A percentile compares a stretch with the other conserved stretches of the same genome.
phyloP scores from a whole-genome alignment of 2,329 filamentous ascomycete species.

The Ascochyta fabae region DNA sequence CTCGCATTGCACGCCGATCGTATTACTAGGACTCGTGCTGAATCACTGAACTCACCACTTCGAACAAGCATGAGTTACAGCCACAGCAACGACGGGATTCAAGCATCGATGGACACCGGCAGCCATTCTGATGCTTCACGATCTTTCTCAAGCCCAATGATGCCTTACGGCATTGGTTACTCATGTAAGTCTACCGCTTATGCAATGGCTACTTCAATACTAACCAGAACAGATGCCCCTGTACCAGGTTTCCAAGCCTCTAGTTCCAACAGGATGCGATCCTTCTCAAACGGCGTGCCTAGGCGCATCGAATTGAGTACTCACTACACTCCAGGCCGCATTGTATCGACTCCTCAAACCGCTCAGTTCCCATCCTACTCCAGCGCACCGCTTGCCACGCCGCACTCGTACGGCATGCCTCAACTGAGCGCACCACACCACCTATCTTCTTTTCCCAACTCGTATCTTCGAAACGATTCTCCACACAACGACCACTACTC shows the following conservation, averaged over 20 bases:
- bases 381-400: slow-evolving; percentile 48
- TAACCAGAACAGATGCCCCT: slow-evolving; percentile 43
- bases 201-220: not conserved
- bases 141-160: slow-evolving; percentile 43
- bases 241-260: slow-evolving; percentile 50
- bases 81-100: slow-evolving; percentile 31
- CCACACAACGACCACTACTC: slow-evolving; percentile 45
- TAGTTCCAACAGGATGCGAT: slow-evolving; percentile 48
- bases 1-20: slow-evolving; percentile 53
- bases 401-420: slow-evolving; percentile 46
- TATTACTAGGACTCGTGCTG: slow-evolving; percentile 49
- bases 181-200: slow-evolving; percentile 36
- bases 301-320: slow-evolving; percentile 51
- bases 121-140: slow-evolving; percentile 34
- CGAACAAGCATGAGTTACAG: slow-evolving; percentile 56
- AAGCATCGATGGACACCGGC: slow-evolving; percentile 31
- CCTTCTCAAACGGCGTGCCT: slow-evolving; percentile 48
- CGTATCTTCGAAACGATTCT: slow-evolving; percentile 47
- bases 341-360: slow-evolving; percentile 47
- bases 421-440: slow-evolving; percentile 51
- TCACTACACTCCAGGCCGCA: slow-evolving; percentile 46
- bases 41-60: slow-evolving; percentile 53
- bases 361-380: slow-evolving; percentile 51
- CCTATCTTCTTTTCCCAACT: slow-evolving; percentile 46
- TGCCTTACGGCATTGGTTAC: slow-evolving; percentile 50